A percentile compares a stretch with the other conserved stretches of the same genome.
These are phyloP conservation scores for Phytophthora brassicae DNA, from an alignment of 352 stramenopile species.

Conservation along the genomic window DNA sequence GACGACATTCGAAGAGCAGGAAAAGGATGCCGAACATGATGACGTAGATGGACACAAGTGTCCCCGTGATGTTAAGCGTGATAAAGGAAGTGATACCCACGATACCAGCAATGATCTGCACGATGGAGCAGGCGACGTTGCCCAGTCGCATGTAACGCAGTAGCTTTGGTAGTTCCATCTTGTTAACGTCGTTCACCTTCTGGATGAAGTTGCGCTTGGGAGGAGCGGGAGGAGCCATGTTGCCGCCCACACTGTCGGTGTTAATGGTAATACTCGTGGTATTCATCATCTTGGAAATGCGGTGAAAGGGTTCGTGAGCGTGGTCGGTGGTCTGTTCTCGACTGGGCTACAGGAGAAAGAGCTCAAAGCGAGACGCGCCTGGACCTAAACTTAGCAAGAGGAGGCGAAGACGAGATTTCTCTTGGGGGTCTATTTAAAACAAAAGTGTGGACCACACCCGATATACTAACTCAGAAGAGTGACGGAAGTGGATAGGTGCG, in stretches of 20 bases:
- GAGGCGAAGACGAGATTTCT: conserved; percentile 18
- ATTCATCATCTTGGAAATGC: conserved; percentile 55
- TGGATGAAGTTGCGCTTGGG: conserved; percentile 76
- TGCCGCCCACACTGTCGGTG: conserved; percentile 70
- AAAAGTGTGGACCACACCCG: conserved; percentile 3
- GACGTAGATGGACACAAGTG: conserved; percentile 87
- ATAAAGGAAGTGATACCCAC: conserved; percentile 86
- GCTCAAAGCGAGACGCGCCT: not conserved
- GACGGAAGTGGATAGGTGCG: not conserved
- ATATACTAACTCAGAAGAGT: not conserved
- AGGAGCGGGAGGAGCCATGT: conserved; percentile 45
- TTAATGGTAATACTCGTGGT: conserved; percentile 75
- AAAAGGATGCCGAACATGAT: conserved; percentile 89
- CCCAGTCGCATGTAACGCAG: conserved; percentile 85
- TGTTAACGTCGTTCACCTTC: conserved; percentile 88
- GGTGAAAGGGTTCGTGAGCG: conserved; percentile 13
- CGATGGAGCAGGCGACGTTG: conserved; percentile 82
- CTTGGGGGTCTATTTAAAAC: conserved; percentile 6
- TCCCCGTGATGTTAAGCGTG: conserved; percentile 89
- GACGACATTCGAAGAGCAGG: conserved; percentile 85
- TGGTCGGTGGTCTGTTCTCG: conserved; percentile 18
- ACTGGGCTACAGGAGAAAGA: conserved; percentile 6
- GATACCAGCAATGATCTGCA: conserved; percentile 82
- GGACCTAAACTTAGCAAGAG: conserved; percentile 22
- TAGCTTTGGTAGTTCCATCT: conserved; percentile 89